Evolutionary conservation across 1,284 basidiomycete genomes (phyloP).

Genomic region (Trichosporon inkin): DNA sequence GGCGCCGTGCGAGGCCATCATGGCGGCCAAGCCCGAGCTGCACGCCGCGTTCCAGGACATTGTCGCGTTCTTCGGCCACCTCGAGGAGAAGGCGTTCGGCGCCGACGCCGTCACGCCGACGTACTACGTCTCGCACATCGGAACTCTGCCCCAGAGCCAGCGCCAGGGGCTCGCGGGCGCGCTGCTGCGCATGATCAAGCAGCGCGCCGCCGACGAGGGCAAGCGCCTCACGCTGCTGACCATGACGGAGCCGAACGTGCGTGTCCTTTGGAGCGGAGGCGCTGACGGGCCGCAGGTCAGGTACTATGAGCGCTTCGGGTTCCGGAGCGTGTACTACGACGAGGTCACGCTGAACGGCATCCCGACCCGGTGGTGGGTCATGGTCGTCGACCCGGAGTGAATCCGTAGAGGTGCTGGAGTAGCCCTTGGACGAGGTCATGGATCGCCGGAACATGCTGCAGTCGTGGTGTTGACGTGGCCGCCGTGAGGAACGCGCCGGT

Average conservation of each 20-base stretch:
- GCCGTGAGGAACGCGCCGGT: no score
- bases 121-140: slow-evolving; percentile 19
- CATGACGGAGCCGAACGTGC: slow-evolving; percentile 14
- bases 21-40: neutral
- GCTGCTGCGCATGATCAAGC: slow-evolving; percentile 1
- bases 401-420: no score
- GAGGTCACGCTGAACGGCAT: slow-evolving; percentile 6
- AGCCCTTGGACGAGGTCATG: no score
- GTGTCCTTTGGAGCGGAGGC: neutral
- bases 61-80: slow-evolving; percentile 1
- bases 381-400: slow-evolving; percentile 3
- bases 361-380: slow-evolving; percentile 12
- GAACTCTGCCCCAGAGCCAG: slow-evolving; percentile 2
- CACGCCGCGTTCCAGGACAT: slow-evolving; percentile 11
- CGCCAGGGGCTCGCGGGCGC: slow-evolving; percentile 12
- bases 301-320: slow-evolving; percentile 12
- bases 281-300: slow-evolving; percentile 1
- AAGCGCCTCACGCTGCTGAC: slow-evolving; percentile 12
- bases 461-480: no score
- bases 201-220: slow-evolving; percentile 3
- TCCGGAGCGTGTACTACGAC: slow-evolving; percentile 7
- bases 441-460: no score
- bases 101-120: slow-evolving; percentile 13
- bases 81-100: slow-evolving; percentile 14
- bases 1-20: neutral